These are phyloP conservation scores for Termitomyces sp. DNA, from an alignment of 768 basidiomycete genomes.

Conservation along the genomic window DNA sequence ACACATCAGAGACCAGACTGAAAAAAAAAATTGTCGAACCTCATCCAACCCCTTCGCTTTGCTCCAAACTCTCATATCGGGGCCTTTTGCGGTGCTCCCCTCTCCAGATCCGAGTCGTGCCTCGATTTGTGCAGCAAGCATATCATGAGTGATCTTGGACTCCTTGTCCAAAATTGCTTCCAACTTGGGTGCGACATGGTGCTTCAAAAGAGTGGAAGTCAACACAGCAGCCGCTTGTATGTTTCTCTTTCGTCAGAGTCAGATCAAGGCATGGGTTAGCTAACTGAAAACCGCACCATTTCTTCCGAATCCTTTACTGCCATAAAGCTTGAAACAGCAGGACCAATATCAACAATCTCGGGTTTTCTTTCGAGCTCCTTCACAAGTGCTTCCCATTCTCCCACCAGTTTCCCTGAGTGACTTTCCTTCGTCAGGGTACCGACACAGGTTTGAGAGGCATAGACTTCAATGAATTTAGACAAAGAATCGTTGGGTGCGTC, in stretches of 20 bases:
- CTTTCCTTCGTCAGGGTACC: slow-evolving; percentile 80
- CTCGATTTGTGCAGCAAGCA: slow-evolving; percentile 83
- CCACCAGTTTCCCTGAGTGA: slow-evolving; percentile 78
- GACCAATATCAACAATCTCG: slow-evolving; percentile 73
- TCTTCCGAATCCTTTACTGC: slow-evolving; percentile 91
- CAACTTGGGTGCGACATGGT: slow-evolving; percentile 84
- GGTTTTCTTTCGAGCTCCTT: slow-evolving; percentile 52
- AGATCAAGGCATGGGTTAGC: neutral
- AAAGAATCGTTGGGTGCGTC: slow-evolving; percentile 73
- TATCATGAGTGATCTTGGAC: slow-evolving; percentile 85
- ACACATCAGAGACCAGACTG: neutral
- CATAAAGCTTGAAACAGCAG: slow-evolving; percentile 73
- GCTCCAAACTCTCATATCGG: slow-evolving; percentile 91
- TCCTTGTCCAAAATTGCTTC: slow-evolving; percentile 91
- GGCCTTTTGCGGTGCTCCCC: slow-evolving; percentile 70
- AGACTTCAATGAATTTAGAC: slow-evolving; percentile 58
- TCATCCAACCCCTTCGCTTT: slow-evolving; percentile 70
- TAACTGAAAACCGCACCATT: slow-evolving; percentile 48
- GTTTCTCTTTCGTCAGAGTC: slow-evolving; percentile 59
- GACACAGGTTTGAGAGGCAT: slow-evolving; percentile 57
- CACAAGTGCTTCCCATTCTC: slow-evolving; percentile 77
- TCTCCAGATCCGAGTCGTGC: slow-evolving; percentile 82
- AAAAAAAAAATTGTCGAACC: slow-evolving; percentile 38
- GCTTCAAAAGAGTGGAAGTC: slow-evolving; percentile 78
- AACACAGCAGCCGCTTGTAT: slow-evolving; percentile 69